Evolutionary conservation across 305 asterid species (phyloP).

Genomic region (Stenogyne calaminthoides): DNA sequence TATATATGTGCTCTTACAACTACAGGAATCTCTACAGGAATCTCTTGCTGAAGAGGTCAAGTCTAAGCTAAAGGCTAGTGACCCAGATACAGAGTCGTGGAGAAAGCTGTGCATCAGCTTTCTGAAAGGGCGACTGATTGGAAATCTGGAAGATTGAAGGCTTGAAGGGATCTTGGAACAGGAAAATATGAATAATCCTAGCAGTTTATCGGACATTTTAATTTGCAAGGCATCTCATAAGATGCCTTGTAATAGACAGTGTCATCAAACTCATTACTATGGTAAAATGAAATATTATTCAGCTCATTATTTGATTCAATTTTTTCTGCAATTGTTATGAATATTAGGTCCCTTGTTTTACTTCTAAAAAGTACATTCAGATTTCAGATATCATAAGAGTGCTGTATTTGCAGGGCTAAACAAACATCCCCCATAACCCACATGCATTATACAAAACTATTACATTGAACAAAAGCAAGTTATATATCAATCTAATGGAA

Average conservation of each 20-base stretch:
- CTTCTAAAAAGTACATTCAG: background rate
- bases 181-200: background rate
- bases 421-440: background rate
- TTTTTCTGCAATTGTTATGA: background rate
- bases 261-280: background rate
- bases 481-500: background rate
- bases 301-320: background rate
- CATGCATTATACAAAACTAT: background rate
- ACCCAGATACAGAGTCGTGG: conserved; percentile 25
- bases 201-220: background rate
- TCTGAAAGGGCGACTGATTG: conserved; percentile 8
- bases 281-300: background rate
- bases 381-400: background rate
- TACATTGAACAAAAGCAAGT: background rate
- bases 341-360: background rate
- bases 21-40: too few species aligned
- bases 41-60: background rate
- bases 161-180: background rate
- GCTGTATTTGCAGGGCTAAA: background rate
- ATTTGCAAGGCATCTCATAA: background rate
- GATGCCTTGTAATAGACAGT: background rate
- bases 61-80: background rate
- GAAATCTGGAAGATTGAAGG: background rate
- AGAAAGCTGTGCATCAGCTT: conserved; percentile 57
- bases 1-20: background rate